phyloP scores from a whole-genome alignment of 805 yeast species.

The Saturnispora serradocipensis region DNA sequence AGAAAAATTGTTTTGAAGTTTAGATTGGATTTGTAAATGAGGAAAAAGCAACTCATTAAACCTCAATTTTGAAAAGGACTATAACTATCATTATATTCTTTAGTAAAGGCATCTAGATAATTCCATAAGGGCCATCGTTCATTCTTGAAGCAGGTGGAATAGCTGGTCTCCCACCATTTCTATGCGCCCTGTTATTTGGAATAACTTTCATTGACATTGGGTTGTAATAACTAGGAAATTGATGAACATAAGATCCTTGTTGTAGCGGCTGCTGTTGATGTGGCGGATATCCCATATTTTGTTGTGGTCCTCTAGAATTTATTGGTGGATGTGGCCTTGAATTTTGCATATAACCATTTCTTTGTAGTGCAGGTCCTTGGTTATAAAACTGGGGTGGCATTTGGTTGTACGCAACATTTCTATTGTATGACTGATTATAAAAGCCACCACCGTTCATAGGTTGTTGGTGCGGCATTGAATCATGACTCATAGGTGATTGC shows the following conservation, averaged over 20 bases:
- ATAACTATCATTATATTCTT: conserved; percentile 1
- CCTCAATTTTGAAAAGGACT: neutral
- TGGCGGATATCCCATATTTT: neutral
- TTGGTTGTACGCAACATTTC: neutral
- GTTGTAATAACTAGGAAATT: conserved; percentile 3
- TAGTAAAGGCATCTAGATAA: conserved; percentile 11
- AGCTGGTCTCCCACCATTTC: conserved; percentile 5
- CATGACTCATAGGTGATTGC: neutral
- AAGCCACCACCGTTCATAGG: neutral
- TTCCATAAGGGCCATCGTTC: conserved; percentile 37
- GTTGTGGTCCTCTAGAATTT: neutral
- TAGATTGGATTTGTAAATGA: neutral
- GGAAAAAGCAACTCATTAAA: neutral
- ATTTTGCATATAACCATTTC: conserved; percentile 1
- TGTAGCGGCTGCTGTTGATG: neutral
- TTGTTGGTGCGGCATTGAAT: neutral
- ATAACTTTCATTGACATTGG: conserved; percentile 7
- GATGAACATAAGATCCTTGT: conserved; percentile 4
- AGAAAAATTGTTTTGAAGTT: neutral
- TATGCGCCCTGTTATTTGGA: neutral
- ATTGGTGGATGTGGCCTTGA: conserved; percentile 4
- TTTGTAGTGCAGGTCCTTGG: conserved; percentile 12
- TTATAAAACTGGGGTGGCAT: conserved; percentile 6
- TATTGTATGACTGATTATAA: neutral
- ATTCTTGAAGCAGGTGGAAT: conserved; percentile 17